These are phyloP conservation scores for Verbena officinalis DNA, from an alignment of 257 asterid species.

Conservation along the genomic window DNA sequence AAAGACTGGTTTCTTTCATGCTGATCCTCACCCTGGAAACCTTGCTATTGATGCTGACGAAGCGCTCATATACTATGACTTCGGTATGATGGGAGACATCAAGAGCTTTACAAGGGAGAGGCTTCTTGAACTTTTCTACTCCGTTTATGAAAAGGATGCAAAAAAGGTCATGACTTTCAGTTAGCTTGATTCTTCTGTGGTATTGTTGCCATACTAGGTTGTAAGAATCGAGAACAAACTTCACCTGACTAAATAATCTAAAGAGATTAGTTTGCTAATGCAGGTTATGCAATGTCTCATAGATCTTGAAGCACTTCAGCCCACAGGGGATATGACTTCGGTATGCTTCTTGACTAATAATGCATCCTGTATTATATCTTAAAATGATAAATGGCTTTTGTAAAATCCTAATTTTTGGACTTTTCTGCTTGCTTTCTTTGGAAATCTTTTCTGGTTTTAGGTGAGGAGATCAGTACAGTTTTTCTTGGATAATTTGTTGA, in stretches of 20 bases:
- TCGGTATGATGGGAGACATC: constrained; percentile 97
- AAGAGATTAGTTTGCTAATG: not conserved
- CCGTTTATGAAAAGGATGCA: constrained; percentile 87
- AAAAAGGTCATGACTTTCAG: constrained; percentile 56
- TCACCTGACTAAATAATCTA: too few species aligned
- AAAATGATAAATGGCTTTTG: not conserved
- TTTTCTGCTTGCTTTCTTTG: not conserved
- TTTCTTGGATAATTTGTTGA: constrained; percentile 82
- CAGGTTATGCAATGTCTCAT: constrained; percentile 83
- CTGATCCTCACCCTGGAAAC: constrained; percentile 97
- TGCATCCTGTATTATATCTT: not conserved
- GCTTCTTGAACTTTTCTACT: constrained; percentile 64
- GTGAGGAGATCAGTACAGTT: constrained; percentile 88
- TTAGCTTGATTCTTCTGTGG: not conserved
- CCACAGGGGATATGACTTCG: constrained; percentile 84
- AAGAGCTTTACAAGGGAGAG: constrained; percentile 75
- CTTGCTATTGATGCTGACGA: constrained; percentile 81
- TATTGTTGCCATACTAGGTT: constrained; percentile 1
- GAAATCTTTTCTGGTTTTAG: constrained; percentile 30
- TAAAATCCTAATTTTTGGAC: not conserved
- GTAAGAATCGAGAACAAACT: not conserved
- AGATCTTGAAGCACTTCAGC: constrained; percentile 87
- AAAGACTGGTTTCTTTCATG: constrained; percentile 89
- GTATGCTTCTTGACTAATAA: constrained; percentile 44
- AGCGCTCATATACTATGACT: constrained; percentile 84